Evolutionary conservation across 495 filamentous ascomycete species (phyloP).

Genomic region (Penicillium taxi): DNA sequence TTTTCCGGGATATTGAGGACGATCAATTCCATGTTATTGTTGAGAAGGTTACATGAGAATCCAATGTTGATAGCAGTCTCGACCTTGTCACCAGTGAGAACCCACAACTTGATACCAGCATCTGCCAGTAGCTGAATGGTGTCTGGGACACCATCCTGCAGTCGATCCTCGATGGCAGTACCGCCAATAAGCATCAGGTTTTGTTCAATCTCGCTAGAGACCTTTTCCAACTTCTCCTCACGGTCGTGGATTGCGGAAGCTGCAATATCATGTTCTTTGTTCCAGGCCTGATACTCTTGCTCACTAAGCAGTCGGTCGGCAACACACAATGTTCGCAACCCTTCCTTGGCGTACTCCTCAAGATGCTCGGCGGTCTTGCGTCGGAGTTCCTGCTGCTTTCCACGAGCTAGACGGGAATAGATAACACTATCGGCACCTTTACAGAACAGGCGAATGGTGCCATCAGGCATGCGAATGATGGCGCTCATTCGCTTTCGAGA

Average conservation of each 20-base stretch:
- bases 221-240: slow-evolving; percentile 88
- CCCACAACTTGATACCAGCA: slow-evolving; percentile 99
- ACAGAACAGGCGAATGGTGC: slow-evolving; percentile 86
- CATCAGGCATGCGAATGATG: slow-evolving; percentile 93
- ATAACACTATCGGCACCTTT: slow-evolving; percentile 98
- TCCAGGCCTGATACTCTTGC: slow-evolving; percentile 81
- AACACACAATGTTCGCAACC: slow-evolving; percentile 89
- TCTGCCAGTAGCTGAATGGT: slow-evolving; percentile 88
- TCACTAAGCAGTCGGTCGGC: slow-evolving; percentile 79
- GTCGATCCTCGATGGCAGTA: slow-evolving; percentile 94
- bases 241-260: slow-evolving; percentile 76
- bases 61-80: slow-evolving; percentile 99
- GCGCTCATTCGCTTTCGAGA: slow-evolving; percentile 97
- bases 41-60: slow-evolving; percentile 95
- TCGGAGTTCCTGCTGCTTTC: slow-evolving; percentile 79
- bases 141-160: slow-evolving; percentile 96
- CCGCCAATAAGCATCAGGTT: slow-evolving; percentile 85
- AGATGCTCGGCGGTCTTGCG: slow-evolving; percentile 83
- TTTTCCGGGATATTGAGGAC: slow-evolving; percentile 80
- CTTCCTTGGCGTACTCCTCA: slow-evolving; percentile 93
- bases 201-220: slow-evolving; percentile 85
- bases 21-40: slow-evolving; percentile 96
- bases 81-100: slow-evolving; percentile 96
- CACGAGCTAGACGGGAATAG: slow-evolving; percentile 80
- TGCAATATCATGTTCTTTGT: slow-evolving; percentile 76